phyloP scores from a whole-genome alignment of 1,284 basidiomycete species.

The Rhodotorula sp. region DNA sequence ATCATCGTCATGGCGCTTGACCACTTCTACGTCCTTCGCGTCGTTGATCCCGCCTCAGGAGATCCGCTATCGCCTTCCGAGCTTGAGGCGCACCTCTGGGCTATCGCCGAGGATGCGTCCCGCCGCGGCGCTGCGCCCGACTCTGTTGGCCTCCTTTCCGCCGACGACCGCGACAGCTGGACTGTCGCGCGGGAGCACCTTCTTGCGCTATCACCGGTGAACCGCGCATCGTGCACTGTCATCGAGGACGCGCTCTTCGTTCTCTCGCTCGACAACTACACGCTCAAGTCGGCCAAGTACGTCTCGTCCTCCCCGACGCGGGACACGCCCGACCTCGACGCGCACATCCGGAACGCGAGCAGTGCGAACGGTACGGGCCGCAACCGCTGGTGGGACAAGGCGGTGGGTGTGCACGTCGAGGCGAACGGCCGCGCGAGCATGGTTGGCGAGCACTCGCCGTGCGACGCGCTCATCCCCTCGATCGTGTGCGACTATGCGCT shows the following conservation, averaged over 20 bases:
- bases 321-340: conserved; percentile 61
- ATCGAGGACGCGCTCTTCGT: conserved; percentile 77
- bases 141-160: conserved; percentile 69
- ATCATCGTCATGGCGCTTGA: conserved; percentile 75
- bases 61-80: conserved; percentile 55
- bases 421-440: conserved; percentile 81
- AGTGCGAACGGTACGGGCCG: conserved; percentile 66
- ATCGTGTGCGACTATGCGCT: conserved; percentile 85
- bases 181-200: conserved; percentile 76
- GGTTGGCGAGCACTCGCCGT: conserved; percentile 89
- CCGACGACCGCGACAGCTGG: conserved; percentile 83
- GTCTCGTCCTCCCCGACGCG: conserved; percentile 58
- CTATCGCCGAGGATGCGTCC: conserved; percentile 70
- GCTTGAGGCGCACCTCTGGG: conserved; percentile 68
- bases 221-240: conserved; percentile 62
- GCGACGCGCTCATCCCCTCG: conserved; percentile 88
- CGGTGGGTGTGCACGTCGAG: conserved; percentile 79
- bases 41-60: conserved; percentile 57
- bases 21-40: conserved; percentile 78
- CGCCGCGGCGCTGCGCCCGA: conserved; percentile 53
- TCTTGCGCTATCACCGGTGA: conserved; percentile 66
- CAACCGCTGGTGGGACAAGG: conserved; percentile 94
- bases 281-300: conserved; percentile 54
- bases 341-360: conserved; percentile 76
- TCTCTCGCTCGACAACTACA: conserved; percentile 62